Evolutionary conservation across 768 basidiomycete genomes (phyloP), one percentile per base, ranked within the genome.

Genomic region (Infundibulicybe gibba): DNA sequence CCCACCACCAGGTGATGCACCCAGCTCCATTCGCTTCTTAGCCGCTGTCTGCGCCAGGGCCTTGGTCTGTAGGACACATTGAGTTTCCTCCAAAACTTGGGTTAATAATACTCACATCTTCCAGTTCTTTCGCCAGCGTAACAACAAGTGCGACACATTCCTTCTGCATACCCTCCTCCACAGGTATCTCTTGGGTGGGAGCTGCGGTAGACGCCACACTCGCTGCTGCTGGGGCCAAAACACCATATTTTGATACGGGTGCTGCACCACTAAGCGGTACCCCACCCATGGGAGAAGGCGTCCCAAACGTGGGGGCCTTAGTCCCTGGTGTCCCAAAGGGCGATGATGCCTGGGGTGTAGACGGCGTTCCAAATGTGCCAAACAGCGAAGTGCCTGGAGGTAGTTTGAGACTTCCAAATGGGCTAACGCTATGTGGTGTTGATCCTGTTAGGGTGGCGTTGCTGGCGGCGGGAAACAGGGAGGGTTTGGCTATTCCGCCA

Each of bases 131-230:
- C 2, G 51, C 58, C 34, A 89, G 60, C 11, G 59, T 64, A 1
- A 51, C 45, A 35, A 83, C 68, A 31, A 92, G 67, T 31, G 70
- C 40, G 2, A 60, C 54, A 52, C 84, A 84, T 56, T 90, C 83
- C 14, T 72, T 71, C 54, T 88, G 85, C 77, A 92, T 79, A 9
- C 84, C 82, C 45, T 80, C 75, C 49, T 81, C 76, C 50, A 75
- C 54, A 48, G 70, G 49, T 47, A 64, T 49, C 40, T 64, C 55
- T 0, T 52, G 54, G 4, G 44, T 40, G 3, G 40, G 35, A 54
- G 55, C 13, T 44, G 33, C 31, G 46, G 38, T 25, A 43, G 47
- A 39, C 41, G n/a, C 10, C 40, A 38, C 37, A 14, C 5, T n/a
- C 21, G 46, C 20, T 34, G 30, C 32, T 13, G 39, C 11, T 32